A percentile compares a stretch with the other conserved stretches of the same genome.
Conservation (phyloP, 108 stramenopile genomes). For the Nitzschia putrida region DNA sequence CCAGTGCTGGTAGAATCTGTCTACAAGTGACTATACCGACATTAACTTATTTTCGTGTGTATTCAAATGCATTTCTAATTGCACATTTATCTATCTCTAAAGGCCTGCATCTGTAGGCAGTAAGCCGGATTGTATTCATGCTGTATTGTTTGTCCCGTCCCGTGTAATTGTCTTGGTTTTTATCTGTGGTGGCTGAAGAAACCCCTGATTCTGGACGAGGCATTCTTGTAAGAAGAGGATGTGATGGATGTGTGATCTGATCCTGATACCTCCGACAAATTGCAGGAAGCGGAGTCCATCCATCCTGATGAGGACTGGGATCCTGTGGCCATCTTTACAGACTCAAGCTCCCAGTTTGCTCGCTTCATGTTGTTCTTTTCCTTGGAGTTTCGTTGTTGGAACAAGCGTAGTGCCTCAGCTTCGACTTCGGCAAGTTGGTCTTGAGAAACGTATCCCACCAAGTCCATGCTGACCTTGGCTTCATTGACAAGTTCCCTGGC, state of each 20-base stretch:
- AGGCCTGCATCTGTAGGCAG: not conserved
- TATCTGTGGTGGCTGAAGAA: too few species aligned
- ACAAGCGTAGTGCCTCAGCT: constrained; percentile 8
- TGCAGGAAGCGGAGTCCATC: not conserved
- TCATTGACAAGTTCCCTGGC: constrained; percentile 8
- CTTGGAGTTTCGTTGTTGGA: not conserved
- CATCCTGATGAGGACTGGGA: not conserved
- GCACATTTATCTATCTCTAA: too few species aligned
- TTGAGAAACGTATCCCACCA: not conserved
- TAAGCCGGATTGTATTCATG: too few species aligned
- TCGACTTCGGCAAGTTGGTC: not conserved
- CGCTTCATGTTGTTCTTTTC: not conserved
- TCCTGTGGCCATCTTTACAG: not conserved
- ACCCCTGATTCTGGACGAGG: too few species aligned
- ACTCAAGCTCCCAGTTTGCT: constrained; percentile 9
- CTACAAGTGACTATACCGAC: too few species aligned
- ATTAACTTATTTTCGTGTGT: too few species aligned
- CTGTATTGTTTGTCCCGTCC: too few species aligned
- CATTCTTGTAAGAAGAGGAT: too few species aligned
- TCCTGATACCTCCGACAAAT: not conserved
- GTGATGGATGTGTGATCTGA: too few species aligned
- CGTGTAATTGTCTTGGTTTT: too few species aligned
- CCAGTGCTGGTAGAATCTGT: too few species aligned
- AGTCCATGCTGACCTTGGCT: not conserved
- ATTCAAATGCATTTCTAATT: too few species aligned